A percentile compares a stretch with the other conserved stretches of the same genome.
Evolutionary conservation across 2,329 filamentous ascomycete species (phyloP).

Genomic region (Venturiaceae sp.): DNA sequence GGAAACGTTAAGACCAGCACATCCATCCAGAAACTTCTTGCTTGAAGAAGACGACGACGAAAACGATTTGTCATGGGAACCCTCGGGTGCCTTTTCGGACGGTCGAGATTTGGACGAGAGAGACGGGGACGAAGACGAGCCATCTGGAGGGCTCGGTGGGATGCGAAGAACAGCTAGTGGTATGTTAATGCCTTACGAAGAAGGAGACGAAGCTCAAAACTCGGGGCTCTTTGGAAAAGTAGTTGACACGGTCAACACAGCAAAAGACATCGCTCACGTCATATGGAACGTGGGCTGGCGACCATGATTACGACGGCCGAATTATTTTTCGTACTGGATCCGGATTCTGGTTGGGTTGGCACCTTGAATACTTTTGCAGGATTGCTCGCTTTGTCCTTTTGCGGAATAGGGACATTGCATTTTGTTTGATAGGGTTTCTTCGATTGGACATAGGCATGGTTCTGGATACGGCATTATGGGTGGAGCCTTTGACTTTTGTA

Average conservation of each 20-base stretch:
- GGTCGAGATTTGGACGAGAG: conserved; percentile 24
- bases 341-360: not conserved
- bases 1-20: conserved; percentile 67
- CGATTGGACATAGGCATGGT: not conserved
- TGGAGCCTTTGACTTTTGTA: not conserved
- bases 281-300: conserved; percentile 60
- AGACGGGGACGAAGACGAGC: conserved; percentile 3
- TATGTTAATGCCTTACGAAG: conserved; percentile 82
- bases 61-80: conserved; percentile 34
- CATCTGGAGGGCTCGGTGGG: conserved; percentile 27
- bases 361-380: not conserved
- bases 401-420: not conserved
- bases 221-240: conserved; percentile 66
- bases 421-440: not conserved
- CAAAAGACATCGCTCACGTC: conserved; percentile 54
- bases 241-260: conserved; percentile 65
- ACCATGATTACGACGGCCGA: conserved; percentile 25
- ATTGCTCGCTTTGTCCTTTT: not conserved
- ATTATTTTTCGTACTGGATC: not conserved
- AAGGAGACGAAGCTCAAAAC: conserved; percentile 41
- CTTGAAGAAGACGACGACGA: conserved; percentile 49
- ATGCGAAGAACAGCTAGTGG: conserved; percentile 74
- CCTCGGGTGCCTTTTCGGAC: conserved; percentile 24
- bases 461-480: not conserved
- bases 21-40: conserved; percentile 55